Base-by-base conservation (phyloP, 1,284 basidiomycete genomes). In the Malassezia sympodialis region DNA sequence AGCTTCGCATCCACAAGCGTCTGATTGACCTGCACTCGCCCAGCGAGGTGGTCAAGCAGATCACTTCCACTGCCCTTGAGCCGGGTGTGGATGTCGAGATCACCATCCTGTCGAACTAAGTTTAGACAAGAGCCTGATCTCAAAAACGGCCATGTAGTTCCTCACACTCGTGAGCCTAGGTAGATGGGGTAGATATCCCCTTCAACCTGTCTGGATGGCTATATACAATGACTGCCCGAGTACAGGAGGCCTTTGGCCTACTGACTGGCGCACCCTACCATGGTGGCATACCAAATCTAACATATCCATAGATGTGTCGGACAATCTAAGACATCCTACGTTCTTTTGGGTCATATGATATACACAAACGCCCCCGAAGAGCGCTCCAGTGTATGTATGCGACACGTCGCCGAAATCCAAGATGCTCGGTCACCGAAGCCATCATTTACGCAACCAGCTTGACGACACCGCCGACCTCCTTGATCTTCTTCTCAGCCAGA, bases 41-140 rank as follows among this genome's bases (percentile, higher is more conserved):
- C 62, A 89, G 88, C 76, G 94, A 98, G 81, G 88, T 96, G 70
- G 94, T 99, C 80, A 98, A 98, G 84, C 93, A 98, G 81, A 99
- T 99, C 76, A 96, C 93, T 63, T 90, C 87, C 77, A 96, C 96
- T 81, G 90, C 87, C 78, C 83, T 98, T 79, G 93, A 96, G 81
- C 89, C 91, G 67, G 93, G 93, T 80, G 93, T 98, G 65, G 93
- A 98, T 80, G 93, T 96, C 76, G 93, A 98, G 80, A 93, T 98
- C 68, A 96, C 91, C 75, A 96, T 96, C 78, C 90, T 90, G 71
- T 78, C 68, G 54, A 68, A 66, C 64, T 68, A 68, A 68, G 24
- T 28, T 15, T 14, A 8, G 52, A 21, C 3, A 8, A 42, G 37
- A 11, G 1, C 6, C 7, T 21, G n/a, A 21, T 19, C 19, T 21